phyloP scores from a whole-genome alignment of 331 rosid species.

The Spiraea crenata region DNA sequence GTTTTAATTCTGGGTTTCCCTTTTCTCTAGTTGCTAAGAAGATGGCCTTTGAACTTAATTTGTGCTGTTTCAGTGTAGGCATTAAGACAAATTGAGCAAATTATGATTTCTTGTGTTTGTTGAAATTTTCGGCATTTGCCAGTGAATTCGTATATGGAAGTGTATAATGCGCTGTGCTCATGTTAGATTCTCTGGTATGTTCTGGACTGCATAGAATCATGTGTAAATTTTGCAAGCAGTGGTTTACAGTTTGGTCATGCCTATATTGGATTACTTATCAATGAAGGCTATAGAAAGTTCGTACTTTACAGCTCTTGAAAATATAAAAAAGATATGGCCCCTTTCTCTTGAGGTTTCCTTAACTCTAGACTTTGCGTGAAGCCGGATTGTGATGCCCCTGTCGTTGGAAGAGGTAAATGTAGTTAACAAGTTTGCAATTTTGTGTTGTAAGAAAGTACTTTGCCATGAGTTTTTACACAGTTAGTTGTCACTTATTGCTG shows the following conservation, averaged over 20 bases:
- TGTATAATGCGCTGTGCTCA: too few relatives aligned
- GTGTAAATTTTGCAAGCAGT: too few relatives aligned
- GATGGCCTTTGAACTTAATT: neutral
- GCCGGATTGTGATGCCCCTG: constrained; percentile 49
- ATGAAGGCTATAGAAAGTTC: neutral
- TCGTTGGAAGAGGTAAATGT: constrained; percentile 45
- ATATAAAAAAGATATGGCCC: neutral
- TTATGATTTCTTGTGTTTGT: neutral
- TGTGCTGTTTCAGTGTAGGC: neutral
- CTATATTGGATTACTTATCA: neutral
- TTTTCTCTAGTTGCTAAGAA: neutral
- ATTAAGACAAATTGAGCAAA: neutral
- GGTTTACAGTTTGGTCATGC: too few relatives aligned
- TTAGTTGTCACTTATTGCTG: neutral
- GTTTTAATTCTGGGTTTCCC: neutral
- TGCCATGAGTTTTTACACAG: neutral
- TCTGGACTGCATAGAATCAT: too few relatives aligned
- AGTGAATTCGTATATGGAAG: neutral
- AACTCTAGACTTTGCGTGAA: constrained; percentile 23
- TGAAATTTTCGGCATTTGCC: neutral
- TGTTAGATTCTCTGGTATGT: too few relatives aligned
- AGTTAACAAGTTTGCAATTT: neutral
- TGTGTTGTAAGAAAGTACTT: neutral
- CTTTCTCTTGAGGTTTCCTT: constrained; percentile 28
- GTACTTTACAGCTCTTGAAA: neutral